A percentile compares a stretch with the other conserved stretches of the same genome.
phyloP scores from a whole-genome alignment of 495 filamentous ascomycete genomes.

The Penicillium daleae region DNA sequence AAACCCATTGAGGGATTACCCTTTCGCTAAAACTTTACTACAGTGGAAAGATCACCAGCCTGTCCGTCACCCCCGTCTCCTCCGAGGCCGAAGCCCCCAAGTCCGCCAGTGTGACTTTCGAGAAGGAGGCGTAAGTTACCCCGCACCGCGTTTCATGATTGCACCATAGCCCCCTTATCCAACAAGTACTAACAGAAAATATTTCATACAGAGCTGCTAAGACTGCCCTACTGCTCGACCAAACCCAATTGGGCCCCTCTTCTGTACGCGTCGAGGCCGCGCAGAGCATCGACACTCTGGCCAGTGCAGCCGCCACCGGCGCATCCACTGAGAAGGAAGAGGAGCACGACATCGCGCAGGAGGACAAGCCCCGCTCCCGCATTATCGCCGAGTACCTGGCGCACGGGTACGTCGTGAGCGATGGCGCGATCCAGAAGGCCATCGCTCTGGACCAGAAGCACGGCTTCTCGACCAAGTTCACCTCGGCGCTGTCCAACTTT shows the following conservation, averaged over 20 bases:
- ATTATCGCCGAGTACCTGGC: constrained; percentile 96
- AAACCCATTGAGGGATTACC: not conserved
- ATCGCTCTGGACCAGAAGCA: constrained; percentile 91
- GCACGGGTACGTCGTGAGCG: constrained; percentile 86
- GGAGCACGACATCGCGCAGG: constrained; percentile 75
- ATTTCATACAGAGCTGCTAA: constrained; percentile 69
- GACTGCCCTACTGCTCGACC: constrained; percentile 93
- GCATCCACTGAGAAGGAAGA: constrained; percentile 57
- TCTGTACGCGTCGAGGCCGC: constrained; percentile 77
- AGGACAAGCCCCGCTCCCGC: constrained; percentile 91
- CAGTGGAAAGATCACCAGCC: constrained; percentile 86
- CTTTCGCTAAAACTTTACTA: constrained; percentile 30
- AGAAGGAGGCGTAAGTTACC: constrained; percentile 77
- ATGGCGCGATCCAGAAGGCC: constrained; percentile 80
- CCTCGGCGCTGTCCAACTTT: constrained; percentile 69
- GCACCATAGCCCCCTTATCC: constrained; percentile 7
- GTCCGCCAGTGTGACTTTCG: constrained; percentile 89
- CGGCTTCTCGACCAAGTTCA: constrained; percentile 78
- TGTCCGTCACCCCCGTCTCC: constrained; percentile 73
- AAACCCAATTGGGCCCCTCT: constrained; percentile 84
- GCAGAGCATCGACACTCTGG: constrained; percentile 65
- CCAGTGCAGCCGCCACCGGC: constrained; percentile 51
- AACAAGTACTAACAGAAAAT: no score
- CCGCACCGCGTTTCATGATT: constrained; percentile 28
- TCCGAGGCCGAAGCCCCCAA: constrained; percentile 63